These are phyloP conservation scores for Fusarium piperis DNA, from an alignment of 2,329 filamentous ascomycete species.

Conservation along the genomic window DNA sequence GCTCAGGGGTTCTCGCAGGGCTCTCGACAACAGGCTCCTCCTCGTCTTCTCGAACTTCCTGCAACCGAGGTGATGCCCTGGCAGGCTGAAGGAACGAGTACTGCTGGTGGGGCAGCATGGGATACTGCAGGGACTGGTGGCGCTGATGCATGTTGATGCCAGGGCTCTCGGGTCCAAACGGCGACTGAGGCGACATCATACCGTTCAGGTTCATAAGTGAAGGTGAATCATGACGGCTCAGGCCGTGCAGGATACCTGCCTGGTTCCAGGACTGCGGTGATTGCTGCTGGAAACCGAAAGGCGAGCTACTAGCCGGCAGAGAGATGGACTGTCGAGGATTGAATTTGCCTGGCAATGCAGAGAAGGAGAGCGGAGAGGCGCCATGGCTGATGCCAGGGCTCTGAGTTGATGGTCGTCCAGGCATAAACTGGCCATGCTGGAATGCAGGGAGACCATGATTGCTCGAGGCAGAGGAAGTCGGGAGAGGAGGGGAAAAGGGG, in stretches of 20 bases:
- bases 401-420: conserved; percentile 67
- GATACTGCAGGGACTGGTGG: conserved; percentile 68
- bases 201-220: conserved; percentile 62
- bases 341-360: conserved; percentile 65
- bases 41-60: conserved; percentile 79
- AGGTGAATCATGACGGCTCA: conserved; percentile 71
- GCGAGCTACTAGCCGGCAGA: conserved; percentile 70
- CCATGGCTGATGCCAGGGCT: conserved; percentile 72
- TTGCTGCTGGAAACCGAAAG: conserved; percentile 73
- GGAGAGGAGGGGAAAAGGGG: conserved; percentile 85
- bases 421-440: conserved; percentile 68
- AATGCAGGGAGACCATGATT: conserved; percentile 66
- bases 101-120: conserved; percentile 65
- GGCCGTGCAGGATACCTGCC: conserved; percentile 63
- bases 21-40: conserved; percentile 66
- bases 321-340: conserved; percentile 79
- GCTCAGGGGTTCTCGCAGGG: conserved; percentile 65
- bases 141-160: conserved; percentile 61
- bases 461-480: conserved; percentile 80
- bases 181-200: conserved; percentile 72
- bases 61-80: conserved; percentile 69
- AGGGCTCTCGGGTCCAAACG: conserved; percentile 65
- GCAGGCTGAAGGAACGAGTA: conserved; percentile 64
- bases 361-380: conserved; percentile 78
- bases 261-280: conserved; percentile 69